These are phyloP conservation scores for Arthrobotrys sinensis DNA, from an alignment of 2,329 filamentous ascomycete species.

Conservation along the genomic window DNA sequence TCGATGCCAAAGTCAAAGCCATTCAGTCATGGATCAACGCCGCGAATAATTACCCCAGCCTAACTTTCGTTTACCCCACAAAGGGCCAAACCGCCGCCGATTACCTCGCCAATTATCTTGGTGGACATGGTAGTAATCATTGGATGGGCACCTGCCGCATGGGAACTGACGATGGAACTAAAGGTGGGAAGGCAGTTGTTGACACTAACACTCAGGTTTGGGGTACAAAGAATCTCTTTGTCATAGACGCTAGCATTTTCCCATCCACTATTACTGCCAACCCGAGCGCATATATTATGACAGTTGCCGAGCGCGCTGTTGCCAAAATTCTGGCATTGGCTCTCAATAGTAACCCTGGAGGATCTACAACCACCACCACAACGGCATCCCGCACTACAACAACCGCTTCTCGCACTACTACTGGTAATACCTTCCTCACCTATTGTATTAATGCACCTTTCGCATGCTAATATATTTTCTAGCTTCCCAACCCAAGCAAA, in stretches of 20 bases:
- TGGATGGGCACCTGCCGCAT: constrained; percentile 74
- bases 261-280: constrained; percentile 79
- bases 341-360: constrained; percentile 50
- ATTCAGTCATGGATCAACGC: constrained; percentile 75
- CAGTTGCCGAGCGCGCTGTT: constrained; percentile 76
- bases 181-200: constrained; percentile 71
- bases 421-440: constrained; percentile 12
- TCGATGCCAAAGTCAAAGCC: constrained; percentile 76
- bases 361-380: constrained; percentile 46
- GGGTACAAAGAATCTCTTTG: constrained; percentile 78
- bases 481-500: constrained; percentile 33
- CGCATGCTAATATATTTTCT: constrained; percentile 12
- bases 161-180: constrained; percentile 73
- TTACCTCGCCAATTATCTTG: constrained; percentile 62
- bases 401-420: constrained; percentile 24
- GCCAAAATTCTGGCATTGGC: constrained; percentile 70
- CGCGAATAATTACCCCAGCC: constrained; percentile 72
- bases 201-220: constrained; percentile 77
- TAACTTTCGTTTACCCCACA: constrained; percentile 74
- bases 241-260: constrained; percentile 79
- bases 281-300: constrained; percentile 77
- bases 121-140: constrained; percentile 64
- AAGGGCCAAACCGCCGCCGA: constrained; percentile 71
- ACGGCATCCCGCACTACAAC: not conserved
- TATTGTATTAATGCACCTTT: not conserved